Evolutionary conservation across 257 asterid genomes (phyloP).

Genomic region (Solanum pennellii): DNA sequence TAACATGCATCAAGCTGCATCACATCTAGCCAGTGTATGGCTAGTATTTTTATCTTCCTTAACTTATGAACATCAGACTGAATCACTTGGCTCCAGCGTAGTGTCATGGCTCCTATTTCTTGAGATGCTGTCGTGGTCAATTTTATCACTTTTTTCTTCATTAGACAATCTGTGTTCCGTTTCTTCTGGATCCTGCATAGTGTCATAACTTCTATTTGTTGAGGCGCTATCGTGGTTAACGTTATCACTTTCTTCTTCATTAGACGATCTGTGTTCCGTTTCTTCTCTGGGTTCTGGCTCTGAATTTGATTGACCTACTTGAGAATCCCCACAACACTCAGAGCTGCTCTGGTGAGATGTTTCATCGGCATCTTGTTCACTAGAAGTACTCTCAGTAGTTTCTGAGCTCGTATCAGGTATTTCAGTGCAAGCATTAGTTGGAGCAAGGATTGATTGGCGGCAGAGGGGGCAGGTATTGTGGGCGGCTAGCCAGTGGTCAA

Average conservation of each 20-base stretch:
- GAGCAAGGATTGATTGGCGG: slow-evolving; percentile 55
- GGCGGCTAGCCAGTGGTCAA: slow-evolving; percentile 65
- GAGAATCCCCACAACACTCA: not conserved
- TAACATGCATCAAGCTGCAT: not conserved
- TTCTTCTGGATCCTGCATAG: not conserved
- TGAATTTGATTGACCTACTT: not conserved
- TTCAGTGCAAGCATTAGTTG: slow-evolving; percentile 14
- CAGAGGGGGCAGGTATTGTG: slow-evolving; percentile 84
- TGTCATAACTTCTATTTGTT: not conserved
- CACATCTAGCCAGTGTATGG: not conserved
- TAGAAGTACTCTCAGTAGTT: not conserved
- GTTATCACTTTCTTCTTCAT: not conserved
- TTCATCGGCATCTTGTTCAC: slow-evolving; percentile 2
- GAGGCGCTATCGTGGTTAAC: not conserved
- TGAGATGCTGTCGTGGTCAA: not conserved
- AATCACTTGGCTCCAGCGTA: not conserved
- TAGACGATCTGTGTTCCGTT: not conserved
- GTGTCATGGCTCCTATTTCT: not conserved
- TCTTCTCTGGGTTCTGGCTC: not conserved
- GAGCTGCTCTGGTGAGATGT: not conserved
- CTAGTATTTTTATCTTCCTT: not conserved
- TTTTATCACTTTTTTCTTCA: not conserved
- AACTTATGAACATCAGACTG: not conserved
- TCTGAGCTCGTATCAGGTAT: slow-evolving; percentile 5
- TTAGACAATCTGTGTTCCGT: not conserved